Conservation (phyloP, 345 rosid species). For the Gossypium herbaceum region DNA sequence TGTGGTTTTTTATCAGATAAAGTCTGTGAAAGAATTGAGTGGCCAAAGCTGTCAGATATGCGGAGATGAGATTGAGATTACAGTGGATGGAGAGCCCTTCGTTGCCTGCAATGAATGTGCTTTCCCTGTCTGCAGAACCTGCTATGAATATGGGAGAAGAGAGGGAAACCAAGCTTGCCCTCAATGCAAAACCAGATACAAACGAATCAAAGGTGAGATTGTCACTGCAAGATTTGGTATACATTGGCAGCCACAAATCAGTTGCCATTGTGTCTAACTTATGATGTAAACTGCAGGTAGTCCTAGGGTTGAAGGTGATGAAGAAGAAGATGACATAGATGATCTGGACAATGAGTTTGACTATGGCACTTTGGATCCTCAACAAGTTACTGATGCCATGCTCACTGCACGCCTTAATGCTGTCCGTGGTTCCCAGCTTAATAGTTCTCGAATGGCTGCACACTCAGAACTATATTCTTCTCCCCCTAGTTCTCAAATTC, state of each 20-base stretch:
- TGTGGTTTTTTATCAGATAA: constrained; percentile 48
- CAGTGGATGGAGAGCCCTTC: constrained; percentile 66
- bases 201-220: constrained; percentile 71
- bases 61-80: constrained; percentile 78
- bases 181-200: constrained; percentile 89
- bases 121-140: constrained; percentile 90
- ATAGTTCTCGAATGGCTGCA: constrained; percentile 36
- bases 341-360: constrained; percentile 91
- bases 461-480: constrained; percentile 67
- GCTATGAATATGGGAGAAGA: constrained; percentile 90
- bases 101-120: constrained; percentile 99
- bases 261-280: not conserved
- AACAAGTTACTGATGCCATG: constrained; percentile 54
- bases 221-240: constrained; percentile 2
- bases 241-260: not conserved
- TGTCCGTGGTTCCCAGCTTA: constrained; percentile 39
- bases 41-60: constrained; percentile 89
- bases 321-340: constrained; percentile 89
- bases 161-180: constrained; percentile 98
- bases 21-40: constrained; percentile 80
- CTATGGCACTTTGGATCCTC: constrained; percentile 58
- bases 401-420: constrained; percentile 51
- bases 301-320: constrained; percentile 94
- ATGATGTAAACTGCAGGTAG: constrained; percentile 51
- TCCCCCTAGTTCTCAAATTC: constrained; percentile 62